Evolutionary conservation across 2,329 filamentous ascomycete genomes (phyloP).

Genomic region (Colletotrichum simmondsii): DNA sequence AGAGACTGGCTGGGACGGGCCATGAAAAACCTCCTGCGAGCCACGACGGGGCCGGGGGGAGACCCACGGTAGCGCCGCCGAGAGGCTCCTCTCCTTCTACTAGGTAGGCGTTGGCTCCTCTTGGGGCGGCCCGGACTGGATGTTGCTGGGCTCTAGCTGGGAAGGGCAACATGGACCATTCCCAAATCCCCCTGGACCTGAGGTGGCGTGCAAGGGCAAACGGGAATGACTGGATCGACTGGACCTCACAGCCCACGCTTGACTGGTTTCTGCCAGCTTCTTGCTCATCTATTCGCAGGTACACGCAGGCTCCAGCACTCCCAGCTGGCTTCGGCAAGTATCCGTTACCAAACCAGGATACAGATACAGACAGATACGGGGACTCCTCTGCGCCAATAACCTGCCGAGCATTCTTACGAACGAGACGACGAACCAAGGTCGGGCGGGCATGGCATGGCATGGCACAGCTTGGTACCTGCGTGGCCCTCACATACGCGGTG

Average conservation of each 20-base stretch:
- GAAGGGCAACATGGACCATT: slow-evolving; percentile 17
- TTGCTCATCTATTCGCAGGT: slow-evolving; percentile 6
- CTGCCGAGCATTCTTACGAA: not conserved
- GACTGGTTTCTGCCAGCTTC: not conserved
- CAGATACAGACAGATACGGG: slow-evolving; percentile 14
- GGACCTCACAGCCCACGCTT: not conserved
- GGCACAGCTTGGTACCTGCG: slow-evolving; percentile 27
- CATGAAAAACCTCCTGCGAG: slow-evolving; percentile 17
- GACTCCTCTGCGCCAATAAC: not conserved
- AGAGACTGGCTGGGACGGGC: slow-evolving; percentile 13
- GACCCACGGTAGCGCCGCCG: slow-evolving; percentile 24
- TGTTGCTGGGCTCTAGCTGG: slow-evolving; percentile 3
- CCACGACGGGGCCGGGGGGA: slow-evolving; percentile 19
- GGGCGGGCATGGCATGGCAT: slow-evolving; percentile 2
- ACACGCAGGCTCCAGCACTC: slow-evolving; percentile 1
- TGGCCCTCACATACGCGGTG: slow-evolving; percentile 14
- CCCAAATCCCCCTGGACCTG: slow-evolving; percentile 4
- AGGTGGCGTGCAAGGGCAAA: slow-evolving; percentile 33
- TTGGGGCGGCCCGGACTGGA: slow-evolving; percentile 4
- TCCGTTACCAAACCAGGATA: slow-evolving; percentile 5
- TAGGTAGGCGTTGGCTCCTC: slow-evolving; percentile 8
- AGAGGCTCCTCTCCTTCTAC: slow-evolving; percentile 9
- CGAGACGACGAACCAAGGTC: slow-evolving; percentile 7
- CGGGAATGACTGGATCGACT: slow-evolving; percentile 28
- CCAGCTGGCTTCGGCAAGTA: slow-evolving; percentile 18